Base-by-base conservation (phyloP, 163 green algal species). In the Scenedesmus sp. region DNA sequence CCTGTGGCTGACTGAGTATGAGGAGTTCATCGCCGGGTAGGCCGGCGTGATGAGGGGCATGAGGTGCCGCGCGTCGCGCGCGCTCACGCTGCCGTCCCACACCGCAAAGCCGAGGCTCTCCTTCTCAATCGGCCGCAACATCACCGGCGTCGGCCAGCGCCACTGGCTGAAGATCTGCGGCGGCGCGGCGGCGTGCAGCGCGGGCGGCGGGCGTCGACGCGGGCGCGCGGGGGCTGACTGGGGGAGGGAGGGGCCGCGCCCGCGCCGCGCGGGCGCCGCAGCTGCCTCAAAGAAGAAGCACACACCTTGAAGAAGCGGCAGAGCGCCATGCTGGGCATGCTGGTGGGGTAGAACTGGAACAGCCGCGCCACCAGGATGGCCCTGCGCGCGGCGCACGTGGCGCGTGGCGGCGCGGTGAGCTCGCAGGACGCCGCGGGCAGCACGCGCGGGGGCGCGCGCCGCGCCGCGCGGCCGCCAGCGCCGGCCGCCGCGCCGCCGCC, bases 21-120 rank as follows among this genome's bases (percentile, higher is more conserved):
- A 92, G 14, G 91, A 98, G 86, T 99, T 99, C 88, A 97, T 96
- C 62, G 89, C 93, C 0, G 96, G 96, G 86, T 99, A 99, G 47
- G 91, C 89, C 28, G 96, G 96, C 4, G 96, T 99, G 88, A 99
- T 98, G 85, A 99, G 97, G 48, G 96, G 96, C 94, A 99, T 98
- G n/a, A 98, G 86, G 80, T 97, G 90, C 15, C 72, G 73, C 39
- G 80, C 63, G 76, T 98, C 94, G 13, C 91, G 81, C 26, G 83
- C 84, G 84, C 96, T 97, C 28, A 83, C 80, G 17, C 91, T 78
- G 42, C 92, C 92, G 86, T 98, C 93, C 95, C 95, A 98, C 15
- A 80, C 65, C n/a, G 72, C 67, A 53, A 98, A 86, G 11, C 89
- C 89, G 75, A 99, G 77, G 18, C 72, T 62, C 36, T 96, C 87